Evolutionary conservation across 345 rosid genomes (phyloP).

Genomic region (Raphanus raphanistrum): DNA sequence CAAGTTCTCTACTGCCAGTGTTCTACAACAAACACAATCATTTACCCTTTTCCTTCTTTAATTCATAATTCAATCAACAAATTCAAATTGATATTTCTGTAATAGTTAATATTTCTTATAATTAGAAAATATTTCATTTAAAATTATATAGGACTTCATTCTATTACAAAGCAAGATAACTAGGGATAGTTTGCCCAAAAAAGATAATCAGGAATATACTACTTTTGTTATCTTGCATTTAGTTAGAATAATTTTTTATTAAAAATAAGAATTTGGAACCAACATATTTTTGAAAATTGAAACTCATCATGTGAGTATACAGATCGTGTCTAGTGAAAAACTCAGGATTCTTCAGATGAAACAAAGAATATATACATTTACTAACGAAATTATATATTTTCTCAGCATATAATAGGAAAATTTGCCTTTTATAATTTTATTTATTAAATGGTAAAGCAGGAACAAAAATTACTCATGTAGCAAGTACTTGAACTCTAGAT

Average conservation of each 20-base stretch:
- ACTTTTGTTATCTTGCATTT: background rate
- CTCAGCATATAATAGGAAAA: background rate
- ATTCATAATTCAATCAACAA: background rate
- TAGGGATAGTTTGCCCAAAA: background rate
- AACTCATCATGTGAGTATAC: background rate
- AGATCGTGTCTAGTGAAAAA: background rate
- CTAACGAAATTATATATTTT: background rate
- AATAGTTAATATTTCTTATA: background rate
- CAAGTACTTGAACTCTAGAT: background rate
- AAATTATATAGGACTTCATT: background rate
- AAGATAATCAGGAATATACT: background rate
- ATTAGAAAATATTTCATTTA: background rate
- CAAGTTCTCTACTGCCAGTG: conserved; percentile 31
- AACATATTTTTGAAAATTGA: background rate
- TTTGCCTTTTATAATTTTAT: background rate
- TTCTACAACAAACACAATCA: background rate
- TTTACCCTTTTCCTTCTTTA: background rate
- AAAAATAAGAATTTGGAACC: background rate
- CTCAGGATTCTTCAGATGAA: background rate
- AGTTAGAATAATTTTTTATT: background rate
- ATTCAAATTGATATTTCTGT: background rate
- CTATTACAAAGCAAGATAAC: background rate
- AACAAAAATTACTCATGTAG: conserved; percentile 1
- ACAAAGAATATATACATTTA: background rate
- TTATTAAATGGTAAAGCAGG: background rate